Evolutionary conservation across 1,139 yeast species (phyloP).

Genomic region (Saccharomyces hybrid): DNA sequence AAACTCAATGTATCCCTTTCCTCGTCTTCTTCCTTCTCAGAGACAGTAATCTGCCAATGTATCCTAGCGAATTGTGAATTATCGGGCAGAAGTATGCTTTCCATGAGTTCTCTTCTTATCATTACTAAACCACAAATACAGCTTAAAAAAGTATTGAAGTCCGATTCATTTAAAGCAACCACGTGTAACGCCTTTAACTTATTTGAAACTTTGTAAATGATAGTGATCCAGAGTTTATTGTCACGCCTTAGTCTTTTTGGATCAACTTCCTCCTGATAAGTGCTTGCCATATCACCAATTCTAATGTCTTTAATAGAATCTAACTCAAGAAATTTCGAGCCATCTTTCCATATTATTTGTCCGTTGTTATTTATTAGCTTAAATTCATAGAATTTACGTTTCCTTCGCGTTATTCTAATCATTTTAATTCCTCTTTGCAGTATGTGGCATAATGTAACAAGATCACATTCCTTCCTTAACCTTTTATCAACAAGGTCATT

Average conservation of each 20-base stretch:
- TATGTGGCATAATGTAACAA: neutral
- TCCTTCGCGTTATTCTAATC: slow-evolving; percentile 28
- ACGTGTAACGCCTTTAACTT: slow-evolving; percentile 64
- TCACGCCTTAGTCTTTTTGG: slow-evolving; percentile 38
- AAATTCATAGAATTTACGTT: slow-evolving; percentile 21
- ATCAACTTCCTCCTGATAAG: slow-evolving; percentile 77
- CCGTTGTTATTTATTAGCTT: slow-evolving; percentile 17
- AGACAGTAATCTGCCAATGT: slow-evolving; percentile 47
- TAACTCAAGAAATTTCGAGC: slow-evolving; percentile 38
- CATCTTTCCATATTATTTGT: slow-evolving; percentile 27
- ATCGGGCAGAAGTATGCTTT: slow-evolving; percentile 47
- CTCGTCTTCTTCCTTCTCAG: slow-evolving; percentile 36
- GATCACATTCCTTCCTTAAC: neutral
- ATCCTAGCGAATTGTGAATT: slow-evolving; percentile 44
- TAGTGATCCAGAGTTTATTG: slow-evolving; percentile 68
- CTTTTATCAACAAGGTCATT: neutral
- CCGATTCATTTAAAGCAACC: slow-evolving; percentile 58
- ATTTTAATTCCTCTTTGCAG: slow-evolving; percentile 19
- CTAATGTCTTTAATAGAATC: slow-evolving; percentile 68
- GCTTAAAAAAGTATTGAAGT: slow-evolving; percentile 47
- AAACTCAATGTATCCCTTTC: slow-evolving; percentile 46
- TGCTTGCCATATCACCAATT: slow-evolving; percentile 61
- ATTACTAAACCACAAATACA: slow-evolving; percentile 41
- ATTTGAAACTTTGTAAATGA: slow-evolving; percentile 50
- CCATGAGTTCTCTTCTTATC: slow-evolving; percentile 45